Conservation (phyloP, 805 yeast genomes). For the Candida boidinii region DNA sequence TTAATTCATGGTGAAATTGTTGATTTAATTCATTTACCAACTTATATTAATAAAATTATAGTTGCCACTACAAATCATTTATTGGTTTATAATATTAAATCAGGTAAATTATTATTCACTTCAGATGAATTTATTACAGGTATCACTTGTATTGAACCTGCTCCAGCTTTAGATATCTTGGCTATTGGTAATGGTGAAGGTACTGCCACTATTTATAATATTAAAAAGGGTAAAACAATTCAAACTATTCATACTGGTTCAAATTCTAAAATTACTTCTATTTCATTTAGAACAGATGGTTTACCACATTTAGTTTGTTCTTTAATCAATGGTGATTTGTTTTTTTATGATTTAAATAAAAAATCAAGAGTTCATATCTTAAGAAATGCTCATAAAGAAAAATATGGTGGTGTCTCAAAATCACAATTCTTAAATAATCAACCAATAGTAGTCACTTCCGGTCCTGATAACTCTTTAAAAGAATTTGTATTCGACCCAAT, state of each 20-base stretch:
- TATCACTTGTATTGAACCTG: conserved; percentile 64
- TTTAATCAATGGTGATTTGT: conserved; percentile 70
- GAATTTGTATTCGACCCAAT: conserved; percentile 94
- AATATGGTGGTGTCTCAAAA: conserved; percentile 68
- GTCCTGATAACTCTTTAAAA: conserved; percentile 83
- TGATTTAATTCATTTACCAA: conserved; percentile 73
- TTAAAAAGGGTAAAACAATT: conserved; percentile 53
- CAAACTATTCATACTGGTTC: conserved; percentile 42
- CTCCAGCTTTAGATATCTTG: conserved; percentile 80
- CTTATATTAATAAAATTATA: conserved; percentile 82
- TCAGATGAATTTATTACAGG: conserved; percentile 42
- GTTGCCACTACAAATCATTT: conserved; percentile 66
- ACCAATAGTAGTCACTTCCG: conserved; percentile 80
- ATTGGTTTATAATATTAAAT: conserved; percentile 62
- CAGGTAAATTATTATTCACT: conserved; percentile 59
- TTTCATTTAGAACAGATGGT: conserved; percentile 91
- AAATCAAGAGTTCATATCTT: conserved; percentile 69
- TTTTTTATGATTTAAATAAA: conserved; percentile 73
- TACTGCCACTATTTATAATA: conserved; percentile 52
- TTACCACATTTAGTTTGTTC: conserved; percentile 77
- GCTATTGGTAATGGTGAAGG: conserved; percentile 75
- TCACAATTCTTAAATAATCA: conserved; percentile 82
- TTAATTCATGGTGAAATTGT: conserved; percentile 60
- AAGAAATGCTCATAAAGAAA: conserved; percentile 63
- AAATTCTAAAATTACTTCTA: conserved; percentile 36